Base-by-base conservation (phyloP, 2,329 filamentous ascomycete species). In the Fusarium sulawesiense region DNA sequence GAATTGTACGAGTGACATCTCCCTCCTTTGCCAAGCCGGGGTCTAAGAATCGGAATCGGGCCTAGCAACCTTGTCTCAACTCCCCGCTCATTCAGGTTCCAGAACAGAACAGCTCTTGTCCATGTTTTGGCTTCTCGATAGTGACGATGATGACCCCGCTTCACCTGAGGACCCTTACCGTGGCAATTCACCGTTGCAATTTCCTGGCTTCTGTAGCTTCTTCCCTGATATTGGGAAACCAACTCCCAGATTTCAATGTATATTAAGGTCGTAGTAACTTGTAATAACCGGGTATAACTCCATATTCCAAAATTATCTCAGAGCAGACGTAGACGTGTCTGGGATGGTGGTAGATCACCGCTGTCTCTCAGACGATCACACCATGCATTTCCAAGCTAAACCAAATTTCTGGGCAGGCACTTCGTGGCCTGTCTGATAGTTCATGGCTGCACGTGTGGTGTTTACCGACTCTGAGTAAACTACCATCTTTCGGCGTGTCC, bases 241-340 rank as follows among this genome's bases (percentile, higher is more conserved):
- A 29, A 49, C 71, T 71, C 67, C 67, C 58, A 41, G 53, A 53
- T 68, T 68, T 64, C 20, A 25, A 65, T 49, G 25, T 70, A 30
- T 68, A 70, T 70, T 61, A 68, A 70, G 46, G 55, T 45, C 41
- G 59, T 57, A 44, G 40, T 66, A 59, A 56, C 27, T 60, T 70
- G 56, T 64, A 58, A 54, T 29, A 57, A 48, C 41, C 40, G 45
- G 68, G 29, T 65, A 65, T 68, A 34, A 45, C 48, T 48, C 55
- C 50, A 56, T 55, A 57, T 45, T 61, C 45, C 45, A 49, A 46
- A 47, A 54, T 29, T 50, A 45, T 60, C 46, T 57, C 55, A 49
- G 30, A 21, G 44, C 40, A 49, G 27, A 21, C 29, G 44, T 51
- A 48, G 27, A 45, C 25, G 49, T 42, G 40, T 44, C 21, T 49